Evolutionary conservation across 2,329 filamentous ascomycete genomes (phyloP).

Genomic region (Diaporthe nobilis): DNA sequence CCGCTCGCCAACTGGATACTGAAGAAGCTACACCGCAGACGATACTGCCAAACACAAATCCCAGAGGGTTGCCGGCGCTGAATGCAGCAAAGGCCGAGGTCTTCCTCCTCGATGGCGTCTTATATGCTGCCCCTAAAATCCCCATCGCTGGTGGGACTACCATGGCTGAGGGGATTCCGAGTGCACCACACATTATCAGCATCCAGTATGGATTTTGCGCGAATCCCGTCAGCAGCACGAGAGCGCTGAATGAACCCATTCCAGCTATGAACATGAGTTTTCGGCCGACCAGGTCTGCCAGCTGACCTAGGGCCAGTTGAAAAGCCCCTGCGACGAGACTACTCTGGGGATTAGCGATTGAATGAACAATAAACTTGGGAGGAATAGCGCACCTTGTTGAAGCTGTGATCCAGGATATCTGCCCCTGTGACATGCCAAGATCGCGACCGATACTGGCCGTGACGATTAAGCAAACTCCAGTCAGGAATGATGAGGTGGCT

Average conservation of each 20-base stretch:
- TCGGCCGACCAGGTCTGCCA: not conserved
- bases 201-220: constrained; percentile 1
- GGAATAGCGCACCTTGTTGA: not conserved
- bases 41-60: not conserved
- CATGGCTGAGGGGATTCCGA: constrained; percentile 8
- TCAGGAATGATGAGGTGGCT: not conserved
- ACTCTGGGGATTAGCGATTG: not conserved
- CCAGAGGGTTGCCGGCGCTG: not conserved
- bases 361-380: not conserved
- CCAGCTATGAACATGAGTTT: constrained; percentile 13
- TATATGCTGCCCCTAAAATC: not conserved
- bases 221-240: not conserved
- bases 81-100: not conserved
- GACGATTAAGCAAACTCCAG: not conserved
- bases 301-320: not conserved
- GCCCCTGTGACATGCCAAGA: not conserved
- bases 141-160: not conserved
- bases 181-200: constrained; percentile 2
- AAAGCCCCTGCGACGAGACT: not conserved
- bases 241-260: not conserved
- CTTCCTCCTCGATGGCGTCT: not conserved
- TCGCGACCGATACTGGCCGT: constrained; percentile 7
- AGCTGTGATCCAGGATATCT: constrained; percentile 1
- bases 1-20: constrained; percentile 8
- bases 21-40: constrained; percentile 4